These are phyloP conservation scores for Oemleria cerasiformis DNA, from an alignment of 306 rosid genomes.

Conservation along the genomic window DNA sequence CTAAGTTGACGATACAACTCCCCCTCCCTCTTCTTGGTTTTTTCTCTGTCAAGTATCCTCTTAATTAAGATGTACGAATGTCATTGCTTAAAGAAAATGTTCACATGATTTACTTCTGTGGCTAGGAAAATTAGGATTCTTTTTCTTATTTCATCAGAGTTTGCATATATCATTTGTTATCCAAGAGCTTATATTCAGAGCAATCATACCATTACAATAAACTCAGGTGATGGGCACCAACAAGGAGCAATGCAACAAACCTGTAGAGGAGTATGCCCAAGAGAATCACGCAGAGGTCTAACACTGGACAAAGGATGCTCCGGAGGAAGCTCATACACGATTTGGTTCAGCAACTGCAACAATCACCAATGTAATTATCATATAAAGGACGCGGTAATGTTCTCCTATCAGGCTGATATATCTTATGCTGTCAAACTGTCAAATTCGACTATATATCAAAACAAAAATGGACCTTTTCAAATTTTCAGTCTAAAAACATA, in stretches of 20 bases:
- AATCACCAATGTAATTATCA: conserved; percentile 14
- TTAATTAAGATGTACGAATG: no score
- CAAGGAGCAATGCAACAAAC: conserved; percentile 36
- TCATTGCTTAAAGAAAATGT: neutral
- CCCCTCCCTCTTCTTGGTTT: no score
- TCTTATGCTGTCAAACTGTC: neutral
- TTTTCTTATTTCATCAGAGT: neutral
- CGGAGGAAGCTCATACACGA: conserved; percentile 84
- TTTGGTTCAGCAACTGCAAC: conserved; percentile 93
- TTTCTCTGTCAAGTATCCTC: no score
- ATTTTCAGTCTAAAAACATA: neutral
- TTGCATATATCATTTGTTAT: neutral
- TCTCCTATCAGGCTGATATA: neutral
- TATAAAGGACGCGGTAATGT: neutral
- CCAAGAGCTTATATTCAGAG: neutral
- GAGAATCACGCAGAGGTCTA: conserved; percentile 89
- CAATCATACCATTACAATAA: neutral
- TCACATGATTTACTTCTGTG: neutral
- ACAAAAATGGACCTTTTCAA: neutral
- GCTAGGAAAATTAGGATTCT: neutral
- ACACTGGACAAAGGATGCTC: conserved; percentile 75
- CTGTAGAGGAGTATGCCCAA: conserved; percentile 97
- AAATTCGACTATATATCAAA: neutral
- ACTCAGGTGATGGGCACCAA: conserved; percentile 8
- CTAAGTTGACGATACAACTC: no score